These are phyloP conservation scores for Trametes coccinea DNA, from an alignment of 768 basidiomycete genomes.

Conservation along the genomic window DNA sequence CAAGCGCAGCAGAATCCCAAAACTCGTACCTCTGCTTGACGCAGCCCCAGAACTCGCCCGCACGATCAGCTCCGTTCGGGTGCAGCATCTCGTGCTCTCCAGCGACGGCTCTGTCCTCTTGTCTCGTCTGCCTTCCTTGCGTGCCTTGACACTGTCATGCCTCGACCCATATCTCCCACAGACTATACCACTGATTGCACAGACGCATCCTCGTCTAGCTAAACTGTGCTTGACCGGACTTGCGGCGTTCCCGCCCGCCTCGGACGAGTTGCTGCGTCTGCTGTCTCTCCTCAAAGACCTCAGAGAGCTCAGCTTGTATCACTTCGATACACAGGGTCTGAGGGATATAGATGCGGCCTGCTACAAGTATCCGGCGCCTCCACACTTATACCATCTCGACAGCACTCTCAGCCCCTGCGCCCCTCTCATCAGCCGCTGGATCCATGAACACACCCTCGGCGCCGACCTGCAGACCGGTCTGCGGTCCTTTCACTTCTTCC, in stretches of 20 bases:
- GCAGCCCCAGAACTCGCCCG: slow-evolving; percentile 8
- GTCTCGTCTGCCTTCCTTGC: slow-evolving; percentile 1
- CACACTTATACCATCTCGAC: no score
- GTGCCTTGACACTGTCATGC: no score
- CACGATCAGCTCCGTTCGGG: slow-evolving; percentile 5
- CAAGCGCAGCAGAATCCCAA: neutral
- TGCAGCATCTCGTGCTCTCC: neutral
- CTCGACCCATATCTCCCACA: no score
- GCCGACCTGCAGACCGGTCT: neutral
- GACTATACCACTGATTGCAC: no score
- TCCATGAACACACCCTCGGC: neutral
- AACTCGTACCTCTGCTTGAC: neutral
- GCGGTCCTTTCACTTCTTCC: neutral
- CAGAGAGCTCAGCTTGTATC: neutral
- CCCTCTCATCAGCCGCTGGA: neutral
- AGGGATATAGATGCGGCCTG: no score
- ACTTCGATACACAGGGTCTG: no score
- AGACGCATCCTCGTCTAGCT: no score
- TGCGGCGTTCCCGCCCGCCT: neutral
- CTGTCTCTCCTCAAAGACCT: neutral
- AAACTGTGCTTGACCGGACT: neutral
- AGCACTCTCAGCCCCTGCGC: neutral
- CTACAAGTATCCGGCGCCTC: no score
- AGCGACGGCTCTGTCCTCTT: neutral
- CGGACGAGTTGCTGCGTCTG: neutral